A percentile compares a stretch with the other conserved stretches of the same genome.
Conservation (phyloP, 1,284 basidiomycete species). For the Chondrostereum purpureum region DNA sequence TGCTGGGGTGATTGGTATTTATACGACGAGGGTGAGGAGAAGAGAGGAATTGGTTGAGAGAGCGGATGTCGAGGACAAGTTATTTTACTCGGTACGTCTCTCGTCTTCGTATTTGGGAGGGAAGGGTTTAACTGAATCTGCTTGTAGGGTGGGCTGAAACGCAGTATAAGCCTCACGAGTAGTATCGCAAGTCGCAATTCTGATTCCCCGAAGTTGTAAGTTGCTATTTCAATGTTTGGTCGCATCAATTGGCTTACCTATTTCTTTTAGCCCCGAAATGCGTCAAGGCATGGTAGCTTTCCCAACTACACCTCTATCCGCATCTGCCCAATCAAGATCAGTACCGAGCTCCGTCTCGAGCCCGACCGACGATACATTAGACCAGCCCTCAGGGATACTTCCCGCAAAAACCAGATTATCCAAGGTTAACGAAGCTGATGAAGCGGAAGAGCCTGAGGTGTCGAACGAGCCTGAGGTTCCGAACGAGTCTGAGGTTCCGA, state of each 20-base stretch:
- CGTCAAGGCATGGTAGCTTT: background rate
- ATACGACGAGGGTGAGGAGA: background rate
- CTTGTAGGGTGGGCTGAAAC: background rate
- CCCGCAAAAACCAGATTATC: too few species aligned
- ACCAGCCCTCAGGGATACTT: too few species aligned
- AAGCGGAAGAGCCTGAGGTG: too few species aligned
- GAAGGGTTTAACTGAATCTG: background rate
- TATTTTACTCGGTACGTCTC: background rate
- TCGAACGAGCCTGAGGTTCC: too few species aligned
- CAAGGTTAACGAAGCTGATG: too few species aligned
- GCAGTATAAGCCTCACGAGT: background rate
- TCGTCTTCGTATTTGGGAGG: background rate
- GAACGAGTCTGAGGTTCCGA: too few species aligned
- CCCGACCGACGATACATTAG: too few species aligned
- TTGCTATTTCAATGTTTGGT: background rate
- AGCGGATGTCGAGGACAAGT: background rate
- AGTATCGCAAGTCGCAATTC: background rate
- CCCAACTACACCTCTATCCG: background rate
- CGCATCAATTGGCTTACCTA: background rate
- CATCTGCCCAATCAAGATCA: too few species aligned
- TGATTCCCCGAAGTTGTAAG: background rate
- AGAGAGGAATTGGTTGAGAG: background rate
- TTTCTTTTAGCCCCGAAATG: background rate
- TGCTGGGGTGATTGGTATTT: background rate
- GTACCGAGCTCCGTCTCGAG: too few species aligned